Conservation (phyloP, 495 filamentous ascomycete genomes). For the Podospora anserina region DNA sequence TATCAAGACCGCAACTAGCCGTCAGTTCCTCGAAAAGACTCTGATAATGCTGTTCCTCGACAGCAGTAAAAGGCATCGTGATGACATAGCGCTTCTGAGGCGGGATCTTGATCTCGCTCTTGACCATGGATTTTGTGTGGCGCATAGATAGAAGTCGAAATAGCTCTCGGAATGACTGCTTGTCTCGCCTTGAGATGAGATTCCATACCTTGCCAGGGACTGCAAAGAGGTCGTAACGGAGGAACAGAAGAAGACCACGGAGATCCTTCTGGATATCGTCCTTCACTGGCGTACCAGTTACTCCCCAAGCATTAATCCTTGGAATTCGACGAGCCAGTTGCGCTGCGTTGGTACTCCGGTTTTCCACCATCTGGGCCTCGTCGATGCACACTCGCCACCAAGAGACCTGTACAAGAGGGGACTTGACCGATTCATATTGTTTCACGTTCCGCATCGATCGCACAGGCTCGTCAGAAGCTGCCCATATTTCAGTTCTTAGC, state of each 20-base stretch:
- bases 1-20: constrained; percentile 60
- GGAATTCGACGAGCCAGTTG: constrained; percentile 76
- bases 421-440: constrained; percentile 63
- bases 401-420: constrained; percentile 70
- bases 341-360: constrained; percentile 78
- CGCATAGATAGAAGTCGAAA: constrained; percentile 70
- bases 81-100: constrained; percentile 81
- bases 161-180: constrained; percentile 59
- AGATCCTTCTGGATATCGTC: constrained; percentile 68
- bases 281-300: constrained; percentile 87
- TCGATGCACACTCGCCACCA: constrained; percentile 96
- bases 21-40: constrained; percentile 71
- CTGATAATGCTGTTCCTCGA: constrained; percentile 85
- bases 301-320: constrained; percentile 80
- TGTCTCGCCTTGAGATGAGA: constrained; percentile 56
- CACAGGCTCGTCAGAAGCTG: constrained; percentile 59
- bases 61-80: constrained; percentile 78
- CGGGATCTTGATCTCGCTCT: constrained; percentile 68
- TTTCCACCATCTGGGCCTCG: constrained; percentile 94
- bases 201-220: constrained; percentile 62
- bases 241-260: constrained; percentile 72
- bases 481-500: constrained; percentile 73
- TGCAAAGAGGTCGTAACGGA: constrained; percentile 73
- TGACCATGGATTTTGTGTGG: constrained; percentile 78
- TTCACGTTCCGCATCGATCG: constrained; percentile 64